phyloP scores from a whole-genome alignment of 805 yeast species.

The Pichia kluyveri region DNA sequence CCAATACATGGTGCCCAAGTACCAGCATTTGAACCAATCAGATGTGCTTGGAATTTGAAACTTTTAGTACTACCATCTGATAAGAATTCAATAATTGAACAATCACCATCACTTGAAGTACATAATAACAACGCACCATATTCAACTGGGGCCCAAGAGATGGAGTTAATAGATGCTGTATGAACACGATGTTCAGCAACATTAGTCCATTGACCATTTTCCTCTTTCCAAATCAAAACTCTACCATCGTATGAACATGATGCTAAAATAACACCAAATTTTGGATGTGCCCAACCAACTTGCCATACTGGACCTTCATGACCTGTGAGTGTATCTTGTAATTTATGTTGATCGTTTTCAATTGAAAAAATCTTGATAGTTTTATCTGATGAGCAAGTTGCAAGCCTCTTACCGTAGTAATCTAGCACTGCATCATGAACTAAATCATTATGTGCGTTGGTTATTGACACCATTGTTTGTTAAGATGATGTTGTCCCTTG shows the following conservation, averaged over 20 bases:
- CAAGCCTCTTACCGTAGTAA: slow-evolving; percentile 91
- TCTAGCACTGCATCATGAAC: slow-evolving; percentile 97
- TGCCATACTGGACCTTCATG: slow-evolving; percentile 99
- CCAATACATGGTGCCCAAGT: slow-evolving; percentile 77
- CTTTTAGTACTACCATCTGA: slow-evolving; percentile 78
- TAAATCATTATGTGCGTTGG: slow-evolving; percentile 85
- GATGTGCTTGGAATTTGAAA: slow-evolving; percentile 67
- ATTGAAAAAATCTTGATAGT: slow-evolving; percentile 92
- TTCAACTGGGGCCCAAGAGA: slow-evolving; percentile 96
- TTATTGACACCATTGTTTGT: slow-evolving; percentile 58
- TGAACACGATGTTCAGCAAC: slow-evolving; percentile 84
- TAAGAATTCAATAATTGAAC: slow-evolving; percentile 82
- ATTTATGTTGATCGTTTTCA: slow-evolving; percentile 62
- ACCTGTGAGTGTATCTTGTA: slow-evolving; percentile 78
- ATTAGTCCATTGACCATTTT: slow-evolving; percentile 76
- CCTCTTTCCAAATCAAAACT: slow-evolving; percentile 92
- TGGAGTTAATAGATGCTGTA: slow-evolving; percentile 90
- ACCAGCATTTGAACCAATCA: slow-evolving; percentile 89
- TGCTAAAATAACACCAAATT: slow-evolving; percentile 90
- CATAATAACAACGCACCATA: slow-evolving; percentile 87
- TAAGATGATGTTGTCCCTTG: not conserved
- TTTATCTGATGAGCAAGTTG: slow-evolving; percentile 93
- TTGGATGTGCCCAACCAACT: slow-evolving; percentile 98
- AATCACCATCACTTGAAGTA: slow-evolving; percentile 88
- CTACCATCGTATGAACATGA: slow-evolving; percentile 94